phyloP scores from a whole-genome alignment of 202 grass and related monocot genomes.

The Hordeum pubiflorum region DNA sequence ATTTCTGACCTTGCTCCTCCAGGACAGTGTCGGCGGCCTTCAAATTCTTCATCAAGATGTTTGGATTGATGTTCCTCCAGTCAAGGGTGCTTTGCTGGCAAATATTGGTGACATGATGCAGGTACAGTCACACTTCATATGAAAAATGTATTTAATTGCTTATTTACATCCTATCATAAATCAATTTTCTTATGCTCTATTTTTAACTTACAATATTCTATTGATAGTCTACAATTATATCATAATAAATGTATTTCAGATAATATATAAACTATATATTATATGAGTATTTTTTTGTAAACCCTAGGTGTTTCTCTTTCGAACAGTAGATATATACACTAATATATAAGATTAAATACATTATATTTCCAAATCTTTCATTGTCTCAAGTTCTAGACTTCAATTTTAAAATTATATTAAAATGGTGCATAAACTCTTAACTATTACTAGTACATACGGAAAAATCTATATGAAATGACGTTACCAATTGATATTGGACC shows the following conservation, averaged over 20 bases:
- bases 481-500: not conserved
- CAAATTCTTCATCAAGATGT: not conserved
- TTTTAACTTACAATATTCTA: not conserved
- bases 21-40: not conserved
- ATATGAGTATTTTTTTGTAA: not conserved
- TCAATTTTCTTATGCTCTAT: not conserved
- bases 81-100: not conserved
- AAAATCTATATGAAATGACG: not conserved
- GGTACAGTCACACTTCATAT: not conserved
- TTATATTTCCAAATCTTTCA: not conserved
- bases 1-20: not conserved
- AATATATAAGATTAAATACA: not conserved
- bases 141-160: not conserved
- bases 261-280: not conserved
- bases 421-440: not conserved
- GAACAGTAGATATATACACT: too few species aligned
- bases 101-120: not conserved
- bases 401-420: not conserved
- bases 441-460: not conserved
- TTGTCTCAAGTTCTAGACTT: not conserved
- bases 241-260: not conserved
- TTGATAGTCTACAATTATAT: not conserved
- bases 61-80: not conserved
- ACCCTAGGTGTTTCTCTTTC: not conserved
- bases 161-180: not conserved